Evolutionary conservation across 306 rosid genomes (phyloP), one percentile per base, ranked within the genome.

Genomic region (Senna tora): DNA sequence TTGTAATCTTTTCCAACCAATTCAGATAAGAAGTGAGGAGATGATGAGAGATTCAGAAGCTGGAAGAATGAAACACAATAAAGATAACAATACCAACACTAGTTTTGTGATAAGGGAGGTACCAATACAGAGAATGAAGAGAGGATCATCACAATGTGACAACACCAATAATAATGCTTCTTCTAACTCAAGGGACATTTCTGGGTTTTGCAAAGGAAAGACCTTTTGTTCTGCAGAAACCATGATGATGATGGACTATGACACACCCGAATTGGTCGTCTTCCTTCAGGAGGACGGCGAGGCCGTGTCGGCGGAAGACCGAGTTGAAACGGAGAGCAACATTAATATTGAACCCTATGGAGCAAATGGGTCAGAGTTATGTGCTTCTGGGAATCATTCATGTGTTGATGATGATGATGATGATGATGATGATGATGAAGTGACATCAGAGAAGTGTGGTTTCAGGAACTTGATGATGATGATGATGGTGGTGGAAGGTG

Each of bases 281-380:
- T 92, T 92, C 79, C 80, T 89, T 78, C 96, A 86, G 46, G 93
- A 86, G 78, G 90, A 89, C 39, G 69, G 65, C 4, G 74, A 67
- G n/a, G n/a, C n/a, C n/a, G 53, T 75, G 77, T 56, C 19, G 38
- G 69, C 33, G 41, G 75, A 78, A 50, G 67, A 75, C 50, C 70
- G 71, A 1, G 30, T 25, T 59, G 84, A 77, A 55, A 38, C 52
- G 42, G 80, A 74, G 17, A 64, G 47, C 62, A 74, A 34, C 47
- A 65, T 62, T 19, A 74, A 34, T 42, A 65, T 62, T 19, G 86
- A 79, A 73, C 67, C 82, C 71, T 52, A 32, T 59, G 79, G 25
- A 45, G 72, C 58, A 57, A 73, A 25, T 3, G 30, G 30, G 30
- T 25, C 30, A 3, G n/a, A n/a, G n/a, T n/a, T n/a, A n/a, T n/a